Base-by-base conservation (phyloP, 2,329 filamentous ascomycete species). In the Chaetomiaceae sp. region DNA sequence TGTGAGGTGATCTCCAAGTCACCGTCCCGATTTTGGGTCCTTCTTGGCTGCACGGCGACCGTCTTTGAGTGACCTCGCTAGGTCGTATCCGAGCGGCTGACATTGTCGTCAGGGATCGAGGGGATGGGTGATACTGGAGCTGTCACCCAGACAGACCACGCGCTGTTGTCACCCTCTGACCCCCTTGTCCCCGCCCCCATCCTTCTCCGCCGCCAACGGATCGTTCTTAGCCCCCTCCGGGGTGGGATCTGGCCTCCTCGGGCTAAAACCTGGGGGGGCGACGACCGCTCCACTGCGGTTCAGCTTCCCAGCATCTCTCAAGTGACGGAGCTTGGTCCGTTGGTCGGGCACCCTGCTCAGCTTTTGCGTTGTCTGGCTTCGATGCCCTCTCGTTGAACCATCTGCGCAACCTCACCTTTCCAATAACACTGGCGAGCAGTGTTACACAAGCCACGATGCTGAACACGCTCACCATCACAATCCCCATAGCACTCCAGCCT, bases 341-440 rank as follows among this genome's bases (percentile, higher is more conserved):
- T 9, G 17, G 40, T n/a, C 44, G 39, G 31, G 23, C 20, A 1
- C 44, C 40, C 33, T 48, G 44, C 17, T 52, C 50, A 6, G 44
- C 34, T n/a, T n/a, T 12, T 19, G 25, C 44, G 4, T 21, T 48
- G 13, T 48, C 34, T 20, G 41, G 13, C 6, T 41, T 17, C 5
- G 39, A 33, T 17, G 17, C 33, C 23, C 21, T 20, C 20, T 40
- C 8, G 2, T 31, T 48, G 14, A 23, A n/a, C 25, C 13, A 16
- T 17, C 19, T 38, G 8, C 33, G n/a, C 13, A 13, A 13, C n/a
- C 2, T 10, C 21, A 20, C 3, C 6, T 12, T n/a, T 5, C 5
- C 13, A 19, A 38, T 5, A 17, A 38, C 21, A 16, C 6, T n/a
- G 9, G 3, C 25, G 3, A 52, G 3, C 5, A 48, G 16, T 16